These are phyloP conservation scores for Candolleomyces eurysporus DNA, from an alignment of 768 basidiomycete genomes.

Conservation along the genomic window DNA sequence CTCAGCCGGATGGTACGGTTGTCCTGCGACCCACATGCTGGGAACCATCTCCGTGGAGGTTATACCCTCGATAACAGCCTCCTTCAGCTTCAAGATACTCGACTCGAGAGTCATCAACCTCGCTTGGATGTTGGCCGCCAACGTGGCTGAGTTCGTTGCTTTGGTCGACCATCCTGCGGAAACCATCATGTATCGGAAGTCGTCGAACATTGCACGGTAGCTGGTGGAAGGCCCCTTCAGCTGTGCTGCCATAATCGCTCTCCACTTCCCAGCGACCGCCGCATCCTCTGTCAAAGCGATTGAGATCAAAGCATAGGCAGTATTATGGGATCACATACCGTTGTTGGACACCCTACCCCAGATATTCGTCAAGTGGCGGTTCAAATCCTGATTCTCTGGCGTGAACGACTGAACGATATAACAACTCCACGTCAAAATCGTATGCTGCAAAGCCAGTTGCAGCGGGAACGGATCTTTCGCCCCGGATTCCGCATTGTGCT, in stretches of 20 bases:
- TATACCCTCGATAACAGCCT: conserved; percentile 25
- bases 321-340: not conserved
- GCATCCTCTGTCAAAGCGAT: conserved; percentile 33
- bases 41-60: conserved; percentile 23
- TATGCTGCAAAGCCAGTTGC: conserved; percentile 6
- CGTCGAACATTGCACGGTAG: not conserved
- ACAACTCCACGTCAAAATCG: not conserved
- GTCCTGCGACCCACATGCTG: conserved; percentile 11
- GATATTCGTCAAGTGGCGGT: conserved; percentile 1
- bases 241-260: conserved; percentile 25
- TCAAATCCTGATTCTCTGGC: not conserved
- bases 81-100: conserved; percentile 17
- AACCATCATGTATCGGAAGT: not conserved
- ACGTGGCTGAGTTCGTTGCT: not conserved
- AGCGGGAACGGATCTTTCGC: conserved; percentile 4
- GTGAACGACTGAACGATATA: conserved; percentile 1
- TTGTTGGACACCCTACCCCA: not conserved
- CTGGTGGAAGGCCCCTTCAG: not conserved
- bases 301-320: not conserved
- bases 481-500: not conserved
- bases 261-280: conserved; percentile 41
- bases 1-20: conserved; percentile 9
- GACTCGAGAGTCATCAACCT: conserved; percentile 1
- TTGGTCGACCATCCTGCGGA: conserved; percentile 1
- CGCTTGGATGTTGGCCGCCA: conserved; percentile 1